Evolutionary conservation across 352 stramenopile genomes (phyloP), one percentile per base, ranked within the genome.

Genomic region (Phytophthora sansomeana): DNA sequence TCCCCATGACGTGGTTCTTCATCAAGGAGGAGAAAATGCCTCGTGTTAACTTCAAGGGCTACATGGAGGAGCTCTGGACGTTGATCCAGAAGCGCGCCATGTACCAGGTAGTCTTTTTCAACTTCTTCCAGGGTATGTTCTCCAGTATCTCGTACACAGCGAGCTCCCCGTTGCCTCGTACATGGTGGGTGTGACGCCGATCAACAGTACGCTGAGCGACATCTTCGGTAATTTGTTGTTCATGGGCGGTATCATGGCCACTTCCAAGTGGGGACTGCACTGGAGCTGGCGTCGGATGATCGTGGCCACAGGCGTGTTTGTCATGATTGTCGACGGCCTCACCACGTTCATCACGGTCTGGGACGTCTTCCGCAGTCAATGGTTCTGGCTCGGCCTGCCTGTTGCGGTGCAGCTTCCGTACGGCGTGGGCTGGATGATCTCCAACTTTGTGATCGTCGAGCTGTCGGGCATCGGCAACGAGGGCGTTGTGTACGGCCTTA

Each of bases 391-490:
- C 19, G 74, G 66, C 42, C 26, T 67, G 10, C 55, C 69, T 0
- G 54, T 83, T 35, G 55, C 77, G 5, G 72, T 78, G 52, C 46
- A 78, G 26, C 38, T 83, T 17, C 72, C 75, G 4, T 56, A 60
- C 19, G 73, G 63, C 13, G 54, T 83, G 7, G 54, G 67, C 21
- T 83, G 72, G 46, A 70, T 85, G 46, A 72, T 83, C 24, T 38
- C 38, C 3, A 72, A 67, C 26, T 83, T 71, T 29, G 69, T 82
- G 5, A 66, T 76, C 2, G 75, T 84, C 28, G 78, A 87, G 41
- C 43, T 87, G 9, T 55, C 71, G 7, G 77, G 74, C 6, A 39
- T 78, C 9, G 78, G 75, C 28, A 81, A 82, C 41, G 78, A 87
- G 61, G 78, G 60, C 10, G 68, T 57, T 13, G 58, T 75, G 6